Base-by-base conservation (phyloP, 1,139 yeast genomes). In the Pichia cactophila region DNA sequence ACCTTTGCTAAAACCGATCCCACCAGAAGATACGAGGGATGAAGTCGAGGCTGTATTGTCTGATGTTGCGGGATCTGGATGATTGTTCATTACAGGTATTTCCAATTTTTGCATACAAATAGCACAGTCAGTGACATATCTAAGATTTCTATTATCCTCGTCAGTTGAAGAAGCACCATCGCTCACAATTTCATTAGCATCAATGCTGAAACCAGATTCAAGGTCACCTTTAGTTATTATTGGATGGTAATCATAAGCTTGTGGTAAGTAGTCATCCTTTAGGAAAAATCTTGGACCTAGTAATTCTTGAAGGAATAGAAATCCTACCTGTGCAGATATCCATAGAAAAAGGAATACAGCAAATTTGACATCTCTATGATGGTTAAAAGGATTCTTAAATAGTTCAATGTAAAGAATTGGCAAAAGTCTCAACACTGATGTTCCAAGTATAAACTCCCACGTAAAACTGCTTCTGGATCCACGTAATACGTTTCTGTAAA, bases 251-350 rank as follows among this genome's bases (percentile, higher is more conserved):
- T 88, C 84, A 61, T 87, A 89, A 1, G 92, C 81, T 55, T 82
- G 78, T 9, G 96, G 94, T 45, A 88, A 69, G 68, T 81, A 76
- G 48, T 75, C 76, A 53, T 80, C 83, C 36, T 90, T 92, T 41
- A 89, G 68, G 75, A 94, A 86, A 72, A 88, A 88, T 54, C 97
- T 72, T 0, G 96, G 80, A 0, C 96, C 96, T 47, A 85, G 66
- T 10, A 73, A 55, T 46, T 77, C 77, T 63, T 90, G 97, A 11
- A 82, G 66, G 47, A 72, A 74, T 33, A 89, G 64, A 2, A 83
- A 56, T 0, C 66, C 54, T 4, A 86, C 63, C 63, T 87, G 95
- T 5, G 80, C 42, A 36, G 66, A 56, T 26, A 82, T 58, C 88
- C 90, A 86, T 1, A 68, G 53, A 0, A 69, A 58, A 5, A 82